phyloP scores from a whole-genome alignment of 2,329 filamentous ascomycete species.

The Cryphonectria naterciae region DNA sequence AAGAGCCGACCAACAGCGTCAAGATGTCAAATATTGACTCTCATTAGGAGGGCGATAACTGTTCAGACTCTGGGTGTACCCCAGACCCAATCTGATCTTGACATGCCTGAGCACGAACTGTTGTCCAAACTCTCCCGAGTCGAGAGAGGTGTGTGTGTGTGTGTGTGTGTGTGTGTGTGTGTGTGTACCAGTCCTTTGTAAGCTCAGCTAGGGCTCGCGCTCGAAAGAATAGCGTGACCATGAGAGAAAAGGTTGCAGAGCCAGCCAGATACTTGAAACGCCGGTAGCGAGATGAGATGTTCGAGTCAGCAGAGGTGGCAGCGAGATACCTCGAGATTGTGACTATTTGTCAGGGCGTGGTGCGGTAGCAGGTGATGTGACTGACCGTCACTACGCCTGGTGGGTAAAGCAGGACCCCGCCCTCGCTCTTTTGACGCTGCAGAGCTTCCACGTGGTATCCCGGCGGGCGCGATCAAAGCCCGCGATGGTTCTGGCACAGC shows the following conservation, averaged over 20 bases:
- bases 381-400: not conserved
- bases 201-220: not conserved
- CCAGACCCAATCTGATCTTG: not conserved
- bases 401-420: not conserved
- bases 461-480: not conserved
- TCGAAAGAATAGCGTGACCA: not conserved
- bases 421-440: not conserved
- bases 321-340: not conserved
- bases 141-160: not conserved
- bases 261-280: not conserved
- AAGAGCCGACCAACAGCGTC: not conserved
- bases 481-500: not conserved
- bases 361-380: not conserved
- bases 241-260: not conserved
- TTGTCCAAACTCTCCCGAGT: not conserved
- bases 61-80: not conserved
- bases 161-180: not conserved
- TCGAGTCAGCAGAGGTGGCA: not conserved
- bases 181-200: not conserved
- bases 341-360: not conserved
- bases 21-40: not conserved
- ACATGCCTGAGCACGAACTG: not conserved
- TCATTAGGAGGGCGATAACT: not conserved
- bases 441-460: conserved; percentile 3
- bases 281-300: not conserved